These are phyloP conservation scores for Withania somnifera DNA, from an alignment of 305 asterid species.

Conservation along the genomic window DNA sequence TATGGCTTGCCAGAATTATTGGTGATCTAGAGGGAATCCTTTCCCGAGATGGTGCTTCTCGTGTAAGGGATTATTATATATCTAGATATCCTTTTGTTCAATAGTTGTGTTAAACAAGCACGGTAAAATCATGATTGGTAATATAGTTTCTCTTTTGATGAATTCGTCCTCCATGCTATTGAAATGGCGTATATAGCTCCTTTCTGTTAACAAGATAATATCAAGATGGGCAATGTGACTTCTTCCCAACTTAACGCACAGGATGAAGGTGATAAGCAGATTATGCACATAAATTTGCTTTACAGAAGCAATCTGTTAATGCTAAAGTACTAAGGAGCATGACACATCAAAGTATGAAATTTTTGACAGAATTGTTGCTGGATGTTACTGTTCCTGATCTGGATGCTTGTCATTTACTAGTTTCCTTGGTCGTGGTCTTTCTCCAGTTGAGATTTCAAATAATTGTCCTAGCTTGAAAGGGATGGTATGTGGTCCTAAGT, in stretches of 20 bases:
- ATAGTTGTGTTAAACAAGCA: conserved; percentile 4
- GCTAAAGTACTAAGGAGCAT: neutral
- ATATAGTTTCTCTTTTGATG: neutral
- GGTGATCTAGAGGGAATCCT: conserved; percentile 91
- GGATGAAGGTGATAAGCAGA: neutral
- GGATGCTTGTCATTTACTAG: neutral
- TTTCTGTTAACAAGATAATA: neutral
- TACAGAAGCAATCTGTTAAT: neutral
- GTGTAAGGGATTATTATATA: conserved; percentile 63
- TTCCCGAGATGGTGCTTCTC: conserved; percentile 77
- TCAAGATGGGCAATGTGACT: neutral
- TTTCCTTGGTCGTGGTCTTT: neutral
- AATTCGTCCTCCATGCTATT: conserved; percentile 1
- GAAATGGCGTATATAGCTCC: conserved; percentile 6
- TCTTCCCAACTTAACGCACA: neutral
- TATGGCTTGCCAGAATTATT: conserved; percentile 91
- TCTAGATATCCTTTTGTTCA: conserved; percentile 79
- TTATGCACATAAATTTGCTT: neutral
- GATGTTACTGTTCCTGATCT: neutral
- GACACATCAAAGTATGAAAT: no score
- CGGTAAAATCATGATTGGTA: neutral
- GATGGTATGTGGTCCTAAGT: neutral
- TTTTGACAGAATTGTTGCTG: neutral
- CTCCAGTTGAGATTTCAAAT: neutral
- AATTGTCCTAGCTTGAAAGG: neutral